Evolutionary conservation across 2,329 filamentous ascomycete genomes (phyloP).

Genomic region (Metarhizium guizhouense): DNA sequence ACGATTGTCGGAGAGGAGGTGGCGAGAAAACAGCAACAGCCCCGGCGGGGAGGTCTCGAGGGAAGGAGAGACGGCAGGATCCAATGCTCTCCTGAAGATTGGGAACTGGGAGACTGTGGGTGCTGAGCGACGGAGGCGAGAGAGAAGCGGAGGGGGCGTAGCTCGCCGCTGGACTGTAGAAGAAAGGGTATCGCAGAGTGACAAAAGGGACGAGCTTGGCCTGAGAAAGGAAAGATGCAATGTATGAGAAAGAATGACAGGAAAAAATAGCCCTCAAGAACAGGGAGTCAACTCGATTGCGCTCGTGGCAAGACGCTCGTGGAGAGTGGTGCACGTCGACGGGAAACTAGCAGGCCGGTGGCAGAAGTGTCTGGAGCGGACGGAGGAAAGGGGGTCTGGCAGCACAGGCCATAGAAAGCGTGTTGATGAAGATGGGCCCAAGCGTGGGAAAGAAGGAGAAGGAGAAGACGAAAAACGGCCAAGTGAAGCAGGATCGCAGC

Average conservation of each 20-base stretch:
- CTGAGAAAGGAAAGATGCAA: not conserved
- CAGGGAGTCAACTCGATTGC: not conserved
- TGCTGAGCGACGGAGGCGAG: constrained; percentile 2
- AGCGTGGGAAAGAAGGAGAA: not conserved
- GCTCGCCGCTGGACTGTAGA: not conserved
- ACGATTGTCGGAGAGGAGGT: not conserved
- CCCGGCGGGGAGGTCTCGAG: not conserved
- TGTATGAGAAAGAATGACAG: not conserved
- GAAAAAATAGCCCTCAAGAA: not conserved
- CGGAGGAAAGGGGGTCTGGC: not conserved
- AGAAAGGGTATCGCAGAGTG: constrained; percentile 4
- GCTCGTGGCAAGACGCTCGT: constrained; percentile 1
- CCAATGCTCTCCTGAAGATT: not conserved
- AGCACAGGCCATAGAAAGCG: not conserved
- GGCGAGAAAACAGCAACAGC: not conserved
- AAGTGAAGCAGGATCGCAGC: too few species aligned
- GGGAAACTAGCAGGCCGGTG: not conserved
- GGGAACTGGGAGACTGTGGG: not conserved
- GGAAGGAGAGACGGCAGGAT: constrained; percentile 2
- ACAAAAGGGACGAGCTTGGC: not conserved
- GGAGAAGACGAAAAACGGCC: not conserved
- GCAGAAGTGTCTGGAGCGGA: not conserved
- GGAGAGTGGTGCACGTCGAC: not conserved
- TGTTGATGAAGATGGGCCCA: not conserved
- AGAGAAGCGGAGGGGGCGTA: not conserved